Percentiles rank a stretch among this genome's conserved stretches.
phyloP scores from a whole-genome alignment of 2,329 filamentous ascomycete species.

The Domatiomyces globalis region DNA sequence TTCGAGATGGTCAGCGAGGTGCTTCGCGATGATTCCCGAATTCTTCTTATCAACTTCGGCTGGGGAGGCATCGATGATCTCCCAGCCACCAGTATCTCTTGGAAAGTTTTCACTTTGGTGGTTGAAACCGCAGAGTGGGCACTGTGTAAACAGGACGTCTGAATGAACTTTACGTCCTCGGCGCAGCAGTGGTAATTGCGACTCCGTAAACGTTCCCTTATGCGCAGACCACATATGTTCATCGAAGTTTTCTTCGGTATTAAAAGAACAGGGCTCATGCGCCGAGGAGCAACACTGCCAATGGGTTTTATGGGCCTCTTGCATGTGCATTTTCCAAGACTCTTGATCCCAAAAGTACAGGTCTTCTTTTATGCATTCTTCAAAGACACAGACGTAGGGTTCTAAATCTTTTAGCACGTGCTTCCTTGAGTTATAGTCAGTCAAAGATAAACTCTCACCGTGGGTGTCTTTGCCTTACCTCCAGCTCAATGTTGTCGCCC shows the following conservation, averaged over 20 bases:
- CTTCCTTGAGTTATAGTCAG: neutral
- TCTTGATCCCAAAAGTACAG: neutral
- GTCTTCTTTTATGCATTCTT: neutral
- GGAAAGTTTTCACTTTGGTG: too few species aligned
- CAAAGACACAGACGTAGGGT: neutral
- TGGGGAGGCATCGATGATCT: too few species aligned
- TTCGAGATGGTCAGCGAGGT: constrained; percentile 1
- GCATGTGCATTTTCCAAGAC: neutral
- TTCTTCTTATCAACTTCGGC: neutral
- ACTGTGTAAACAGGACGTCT: neutral
- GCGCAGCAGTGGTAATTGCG: neutral
- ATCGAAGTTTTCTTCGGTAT: neutral
- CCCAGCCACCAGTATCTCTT: too few species aligned
- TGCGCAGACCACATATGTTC: neutral
- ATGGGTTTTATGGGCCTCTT: neutral
- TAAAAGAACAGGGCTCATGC: neutral
- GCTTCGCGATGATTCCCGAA: neutral
- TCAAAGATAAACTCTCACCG: too few species aligned
- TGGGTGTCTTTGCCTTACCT: neutral
- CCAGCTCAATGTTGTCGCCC: neutral
- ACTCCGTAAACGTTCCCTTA: neutral
- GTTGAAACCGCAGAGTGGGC: neutral
- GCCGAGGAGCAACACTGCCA: neutral
- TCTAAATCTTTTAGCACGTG: neutral
- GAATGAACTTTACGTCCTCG: neutral